These are phyloP conservation scores for Pythium monospermum DNA, from an alignment of 352 stramenopile genomes.

Conservation along the genomic window DNA sequence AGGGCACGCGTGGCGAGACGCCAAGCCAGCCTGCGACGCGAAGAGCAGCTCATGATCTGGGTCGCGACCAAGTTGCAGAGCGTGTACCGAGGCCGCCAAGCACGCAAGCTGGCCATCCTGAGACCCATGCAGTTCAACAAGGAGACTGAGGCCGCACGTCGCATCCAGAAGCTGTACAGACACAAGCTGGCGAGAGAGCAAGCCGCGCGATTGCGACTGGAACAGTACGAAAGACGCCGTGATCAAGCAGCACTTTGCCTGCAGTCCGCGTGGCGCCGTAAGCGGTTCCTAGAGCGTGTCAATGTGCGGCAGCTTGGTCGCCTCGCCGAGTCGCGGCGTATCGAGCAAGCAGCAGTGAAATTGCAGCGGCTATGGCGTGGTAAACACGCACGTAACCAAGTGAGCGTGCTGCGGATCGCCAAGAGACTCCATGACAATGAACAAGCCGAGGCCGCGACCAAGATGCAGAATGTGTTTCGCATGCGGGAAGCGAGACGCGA, in stretches of 20 bases:
- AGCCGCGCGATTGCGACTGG: conserved; percentile 12
- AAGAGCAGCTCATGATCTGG: conserved; percentile 47
- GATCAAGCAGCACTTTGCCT: conserved; percentile 30
- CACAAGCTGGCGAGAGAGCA: conserved; percentile 18
- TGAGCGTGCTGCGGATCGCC: conserved; percentile 23
- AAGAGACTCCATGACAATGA: conserved; percentile 29
- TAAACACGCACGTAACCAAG: conserved; percentile 30
- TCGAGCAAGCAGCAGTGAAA: conserved; percentile 29
- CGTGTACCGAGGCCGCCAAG: conserved; percentile 52
- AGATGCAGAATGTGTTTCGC: conserved; percentile 56
- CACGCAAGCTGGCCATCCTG: conserved; percentile 40
- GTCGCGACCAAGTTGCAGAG: conserved; percentile 58
- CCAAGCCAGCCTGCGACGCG: conserved; percentile 33
- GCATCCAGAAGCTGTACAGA: conserved; percentile 51
- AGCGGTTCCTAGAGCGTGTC: conserved; percentile 30
- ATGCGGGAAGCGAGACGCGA: conserved; percentile 37
- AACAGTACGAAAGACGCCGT: conserved; percentile 15
- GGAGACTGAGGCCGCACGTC: conserved; percentile 50
- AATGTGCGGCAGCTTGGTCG: conserved; percentile 10
- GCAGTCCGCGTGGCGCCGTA: conserved; percentile 42
- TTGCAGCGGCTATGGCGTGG: conserved; percentile 79
- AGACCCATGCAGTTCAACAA: conserved; percentile 41
- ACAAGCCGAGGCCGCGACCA: conserved; percentile 42
- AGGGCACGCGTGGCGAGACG: conserved; percentile 45
- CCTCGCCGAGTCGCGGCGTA: conserved; percentile 8